Evolutionary conservation across 108 stramenopile genomes (phyloP), one percentile per base, ranked within the genome.

Genomic region (Schizochytrium sp.): DNA sequence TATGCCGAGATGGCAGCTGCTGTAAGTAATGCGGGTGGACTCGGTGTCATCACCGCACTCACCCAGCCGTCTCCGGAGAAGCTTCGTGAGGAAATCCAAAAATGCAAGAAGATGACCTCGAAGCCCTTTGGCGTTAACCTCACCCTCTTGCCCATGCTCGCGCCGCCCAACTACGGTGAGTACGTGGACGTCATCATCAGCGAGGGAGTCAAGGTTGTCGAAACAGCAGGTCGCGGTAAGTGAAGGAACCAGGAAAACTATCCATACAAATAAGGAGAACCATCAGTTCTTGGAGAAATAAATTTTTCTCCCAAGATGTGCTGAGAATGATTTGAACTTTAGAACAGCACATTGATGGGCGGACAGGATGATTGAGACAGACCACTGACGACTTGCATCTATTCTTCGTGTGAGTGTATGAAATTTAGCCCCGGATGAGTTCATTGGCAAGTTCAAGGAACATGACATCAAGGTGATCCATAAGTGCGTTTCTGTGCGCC

Each of bases 61-160:
- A 92, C 91, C 87, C 90, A 88, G 91, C 91, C 73, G 89, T 55
- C 76, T n/a, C 76, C 76, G 0, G 76, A 83, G 76, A 55, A 83
- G 19, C 56, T 90, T 10, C 92, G 90, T 50, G 56, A 76, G 58
- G 88, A 89, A 87, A 90, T 90, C 61, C 89, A 90, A 40, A 87
- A 55, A n/a, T 59, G 90, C 61, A 89, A 59, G 83, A 72, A 41
- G 19, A 49, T 91, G 44, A 90, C 89, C 59, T 56, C 55, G 38
- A 92, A 90, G 87, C 92, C 91, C 15, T 90, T 93, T n/a, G 93
- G 93, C 45, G 93, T 92, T 0, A 93, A 93, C 61, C 61, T 93
- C 56, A 93, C 93, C 46, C 91, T 93, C 46, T 72, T 93, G 40
- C 93, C 93, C 56, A 88, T 90, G 57, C 57, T 92, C 72, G 92